Base-by-base conservation (phyloP, 441 rosid genomes). In the Brassica hybrid region DNA sequence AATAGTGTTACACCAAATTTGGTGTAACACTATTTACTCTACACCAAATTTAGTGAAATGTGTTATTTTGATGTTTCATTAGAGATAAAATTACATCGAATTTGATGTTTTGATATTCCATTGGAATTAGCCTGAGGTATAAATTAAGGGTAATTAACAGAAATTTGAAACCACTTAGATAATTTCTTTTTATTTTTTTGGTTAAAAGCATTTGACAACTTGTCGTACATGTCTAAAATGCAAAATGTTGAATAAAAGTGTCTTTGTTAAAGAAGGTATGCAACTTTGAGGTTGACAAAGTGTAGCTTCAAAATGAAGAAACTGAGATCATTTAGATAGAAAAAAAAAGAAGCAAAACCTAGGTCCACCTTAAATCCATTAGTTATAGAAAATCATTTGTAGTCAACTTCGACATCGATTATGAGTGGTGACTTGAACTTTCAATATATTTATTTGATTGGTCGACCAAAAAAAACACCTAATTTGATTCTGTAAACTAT, bases 371-470 rank as follows among this genome's bases (percentile, higher is more conserved):
- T 57, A 70, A 63, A 75, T 65, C 34, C 32, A 64, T 74, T 69
- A 75, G 25, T 75, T 70, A 58, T 56, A 75, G 14, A 50, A 65
- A 65, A 70, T 56, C 25, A 56, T 45, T 3, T 38, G 6, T 68
- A 74, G 94, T 89, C 97, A 90, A 88, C 91, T 83, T 85, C 71
- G 82, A 79, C 80, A 81, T 90, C 82, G 76, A 88, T 86, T 50
- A 68, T 56, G 81, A 78, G 86, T 80, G 77, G 54, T 73, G 81
- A 74, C 75, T 86, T 83, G 86, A 88, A 84, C 75, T 85, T 80
- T 80, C 65, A 71, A 72, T 62, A 45, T 48, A 43, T 67, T 21
- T 73, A 61, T 73, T 16, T 67, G 25, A 52, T 54, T 30, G 23
- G 16, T 36, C 62, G 23, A 59, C 57, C 8, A 21, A 32, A 48